Evolutionary conservation across 805 yeast genomes (phyloP), one percentile per base, ranked within the genome.

Genomic region (Pichia exigua): DNA sequence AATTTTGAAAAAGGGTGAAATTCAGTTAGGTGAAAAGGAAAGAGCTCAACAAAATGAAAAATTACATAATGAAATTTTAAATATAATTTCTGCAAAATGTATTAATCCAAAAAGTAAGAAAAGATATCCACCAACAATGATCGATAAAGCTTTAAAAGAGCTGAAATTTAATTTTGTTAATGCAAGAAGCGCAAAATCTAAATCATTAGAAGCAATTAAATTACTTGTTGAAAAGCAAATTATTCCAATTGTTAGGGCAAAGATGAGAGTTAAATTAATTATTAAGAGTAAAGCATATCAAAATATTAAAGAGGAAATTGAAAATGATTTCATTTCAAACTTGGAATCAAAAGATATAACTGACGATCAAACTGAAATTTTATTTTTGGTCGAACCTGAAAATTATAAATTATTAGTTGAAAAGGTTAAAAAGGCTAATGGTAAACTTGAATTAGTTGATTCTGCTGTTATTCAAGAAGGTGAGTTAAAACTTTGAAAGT

Each of bases 111-210:
- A 77, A 50, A 82, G 92, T 3, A 85, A 85, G 64, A 88, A 91
- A 64, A 82, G 97, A 62, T 94, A 94, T 62, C 96, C 99, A 0
- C 94, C 96, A 12, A 80, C 95, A 1, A 91, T 94, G 85, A 86
- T 94, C 53, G 94, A 87, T 56, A 94, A 94, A 69, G 87, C 91
- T 0, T 71, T 94, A 50, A 74, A 76, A 42, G 87, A 85, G 59
- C 67, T 90, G 48, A 91, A 89, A 57, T 88, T 86, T 67, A 90
- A 89, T 64, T 77, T 87, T 57, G 81, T 81, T 20, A 76, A 91
- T 22, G 65, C 67, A 18, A 61, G 64, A 48, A 64, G 57, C 48
- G 87, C 96, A 28, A 94, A 94, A 67, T 75, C 78, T 13, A 97
- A 90, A 65, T 97, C 98, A 0, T 70, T 94, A 45, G 98, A 94